phyloP scores from a whole-genome alignment of 805 yeast species.

The Sungouiozyma intestinalis region DNA sequence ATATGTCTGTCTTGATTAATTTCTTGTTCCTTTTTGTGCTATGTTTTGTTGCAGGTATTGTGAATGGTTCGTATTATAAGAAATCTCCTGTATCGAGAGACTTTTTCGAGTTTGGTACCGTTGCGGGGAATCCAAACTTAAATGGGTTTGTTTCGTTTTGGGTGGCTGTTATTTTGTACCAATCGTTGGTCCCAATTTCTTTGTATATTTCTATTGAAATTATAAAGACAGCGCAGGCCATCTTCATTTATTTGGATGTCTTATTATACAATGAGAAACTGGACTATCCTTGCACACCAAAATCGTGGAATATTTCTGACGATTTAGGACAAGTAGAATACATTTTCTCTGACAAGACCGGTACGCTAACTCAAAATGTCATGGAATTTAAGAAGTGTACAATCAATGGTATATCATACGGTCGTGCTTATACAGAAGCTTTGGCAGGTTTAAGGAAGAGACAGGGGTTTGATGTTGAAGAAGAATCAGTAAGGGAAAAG shows the following conservation, averaged over 20 bases:
- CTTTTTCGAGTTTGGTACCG: conserved; percentile 59
- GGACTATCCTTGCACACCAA: conserved; percentile 78
- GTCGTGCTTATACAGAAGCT: conserved; percentile 78
- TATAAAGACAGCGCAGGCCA: conserved; percentile 75
- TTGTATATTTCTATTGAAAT: conserved; percentile 75
- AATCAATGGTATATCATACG: conserved; percentile 62
- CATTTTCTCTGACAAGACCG: conserved; percentile 76
- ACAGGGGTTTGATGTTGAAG: conserved; percentile 64
- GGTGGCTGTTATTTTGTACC: conserved; percentile 68
- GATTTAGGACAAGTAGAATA: conserved; percentile 82
- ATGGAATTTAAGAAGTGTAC: conserved; percentile 84
- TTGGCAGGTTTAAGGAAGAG: conserved; percentile 68
- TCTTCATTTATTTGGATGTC: conserved; percentile 67
- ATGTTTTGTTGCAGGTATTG: conserved; percentile 61
- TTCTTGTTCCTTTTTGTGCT: conserved; percentile 52
- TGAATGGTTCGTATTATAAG: conserved; percentile 59
- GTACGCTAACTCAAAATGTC: conserved; percentile 72
- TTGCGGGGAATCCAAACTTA: conserved; percentile 51
- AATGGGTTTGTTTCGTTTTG: conserved; percentile 68
- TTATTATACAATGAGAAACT: conserved; percentile 55
- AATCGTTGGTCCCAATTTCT: conserved; percentile 75
- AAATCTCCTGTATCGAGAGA: conserved; percentile 40
- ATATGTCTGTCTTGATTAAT: conserved; percentile 58
- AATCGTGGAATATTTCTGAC: conserved; percentile 78
- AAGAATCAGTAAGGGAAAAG: conserved; percentile 43